Conservation (phyloP, 2,329 filamentous ascomycete species). For the Hymenoscyphus repandus region DNA sequence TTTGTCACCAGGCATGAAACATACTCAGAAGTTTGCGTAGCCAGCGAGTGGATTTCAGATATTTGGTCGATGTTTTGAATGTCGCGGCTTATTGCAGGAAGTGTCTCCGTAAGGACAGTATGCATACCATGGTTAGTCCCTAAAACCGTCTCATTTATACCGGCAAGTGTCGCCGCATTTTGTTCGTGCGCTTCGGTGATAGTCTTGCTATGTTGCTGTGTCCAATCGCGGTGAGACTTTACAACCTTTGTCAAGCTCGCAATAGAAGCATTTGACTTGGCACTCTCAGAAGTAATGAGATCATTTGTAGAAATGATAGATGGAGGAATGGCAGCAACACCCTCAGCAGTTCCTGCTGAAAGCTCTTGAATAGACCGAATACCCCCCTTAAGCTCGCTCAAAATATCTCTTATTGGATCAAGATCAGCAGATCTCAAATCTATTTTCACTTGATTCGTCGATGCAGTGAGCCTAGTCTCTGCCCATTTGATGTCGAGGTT, state of each 20-base stretch:
- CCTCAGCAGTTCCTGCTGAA: not conserved
- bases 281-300: not conserved
- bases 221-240: conserved; percentile 2
- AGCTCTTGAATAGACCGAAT: not conserved
- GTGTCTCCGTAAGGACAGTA: conserved; percentile 10
- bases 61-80: conserved; percentile 10
- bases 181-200: not conserved
- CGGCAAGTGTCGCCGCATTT: conserved; percentile 1
- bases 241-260: conserved; percentile 11
- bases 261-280: conserved; percentile 7
- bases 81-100: conserved; percentile 12
- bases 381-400: not conserved
- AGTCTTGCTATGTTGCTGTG: not conserved
- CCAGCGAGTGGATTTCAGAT: conserved; percentile 1
- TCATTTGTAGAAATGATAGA: not conserved
- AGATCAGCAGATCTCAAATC: not conserved
- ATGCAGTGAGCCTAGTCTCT: conserved; percentile 2
- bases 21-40: no score
- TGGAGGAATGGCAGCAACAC: not conserved
- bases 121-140: conserved; percentile 3
- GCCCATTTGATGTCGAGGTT: no score
- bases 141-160: not conserved
- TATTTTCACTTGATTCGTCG: not conserved
- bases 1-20: no score
- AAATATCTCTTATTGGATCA: not conserved